phyloP scores from a whole-genome alignment of 768 basidiomycete genomes.

The Hydnomerulius pinastri region DNA sequence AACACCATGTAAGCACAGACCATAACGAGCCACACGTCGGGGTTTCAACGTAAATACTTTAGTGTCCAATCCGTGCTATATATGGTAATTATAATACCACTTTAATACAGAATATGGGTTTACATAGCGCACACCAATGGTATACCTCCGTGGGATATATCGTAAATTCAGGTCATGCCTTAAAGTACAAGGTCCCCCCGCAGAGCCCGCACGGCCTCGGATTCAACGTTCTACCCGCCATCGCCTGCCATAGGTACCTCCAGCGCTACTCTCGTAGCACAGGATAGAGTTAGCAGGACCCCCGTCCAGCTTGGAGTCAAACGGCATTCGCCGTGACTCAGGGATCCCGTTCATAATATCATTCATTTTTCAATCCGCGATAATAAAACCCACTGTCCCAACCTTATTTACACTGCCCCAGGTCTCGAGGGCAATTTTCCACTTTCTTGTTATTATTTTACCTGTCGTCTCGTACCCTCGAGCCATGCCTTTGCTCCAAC shows the following conservation, averaged over 20 bases:
- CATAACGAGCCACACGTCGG: constrained; percentile 34
- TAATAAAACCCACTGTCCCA: not conserved
- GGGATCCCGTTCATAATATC: not conserved
- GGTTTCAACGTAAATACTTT: constrained; percentile 32
- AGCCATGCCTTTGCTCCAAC: no score
- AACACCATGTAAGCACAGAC: constrained; percentile 40
- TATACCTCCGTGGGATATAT: not conserved
- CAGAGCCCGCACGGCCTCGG: no score
- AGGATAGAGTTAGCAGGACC: no score
- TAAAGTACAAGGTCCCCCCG: no score
- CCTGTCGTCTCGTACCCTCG: no score
- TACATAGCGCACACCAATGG: no score
- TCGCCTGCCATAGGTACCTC: constrained; percentile 12
- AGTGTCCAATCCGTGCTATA: constrained; percentile 14
- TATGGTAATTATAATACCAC: constrained; percentile 7
- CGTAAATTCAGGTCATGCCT: not conserved
- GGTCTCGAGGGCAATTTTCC: not conserved
- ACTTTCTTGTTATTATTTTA: not conserved
- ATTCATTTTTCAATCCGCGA: not conserved
- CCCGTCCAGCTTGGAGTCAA: not conserved
- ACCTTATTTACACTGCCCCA: not conserved
- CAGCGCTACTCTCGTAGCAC: no score
- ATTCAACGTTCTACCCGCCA: no score
- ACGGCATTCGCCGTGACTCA: constrained; percentile 2
- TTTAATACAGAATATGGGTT: constrained; percentile 22